These are phyloP conservation scores for Geranium rotundifolium DNA, from an alignment of 345 rosid species.

Conservation along the genomic window DNA sequence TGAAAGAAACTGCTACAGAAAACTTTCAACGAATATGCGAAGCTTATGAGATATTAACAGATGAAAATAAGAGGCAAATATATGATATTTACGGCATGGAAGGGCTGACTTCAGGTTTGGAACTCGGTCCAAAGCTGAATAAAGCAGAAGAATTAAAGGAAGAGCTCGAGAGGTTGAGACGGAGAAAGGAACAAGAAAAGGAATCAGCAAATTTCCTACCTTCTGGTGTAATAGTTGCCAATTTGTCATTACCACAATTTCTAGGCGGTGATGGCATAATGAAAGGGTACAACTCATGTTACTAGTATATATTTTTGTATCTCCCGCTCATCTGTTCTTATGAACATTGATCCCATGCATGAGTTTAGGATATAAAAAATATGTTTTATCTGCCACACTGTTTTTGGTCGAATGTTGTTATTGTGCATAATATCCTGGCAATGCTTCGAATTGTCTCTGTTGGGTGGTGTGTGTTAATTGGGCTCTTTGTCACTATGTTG, in stretches of 20 bases:
- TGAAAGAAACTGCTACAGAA: slow-evolving; percentile 80
- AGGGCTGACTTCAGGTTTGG: slow-evolving; percentile 75
- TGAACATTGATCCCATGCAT: neutral
- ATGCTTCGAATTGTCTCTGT: neutral
- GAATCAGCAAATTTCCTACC: slow-evolving; percentile 50
- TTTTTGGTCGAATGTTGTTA: neutral
- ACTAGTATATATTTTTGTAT: neutral
- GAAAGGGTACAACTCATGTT: slow-evolving; percentile 47
- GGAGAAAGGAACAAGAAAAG: slow-evolving; percentile 58
- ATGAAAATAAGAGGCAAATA: slow-evolving; percentile 67
- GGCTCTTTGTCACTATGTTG: neutral
- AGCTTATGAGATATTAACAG: slow-evolving; percentile 80
- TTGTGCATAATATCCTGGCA: neutral
- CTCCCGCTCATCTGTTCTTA: neutral
- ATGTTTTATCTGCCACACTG: neutral
- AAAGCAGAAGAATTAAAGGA: slow-evolving; percentile 76
- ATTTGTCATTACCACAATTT: slow-evolving; percentile 61
- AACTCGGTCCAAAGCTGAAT: slow-evolving; percentile 74
- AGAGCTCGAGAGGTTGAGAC: slow-evolving; percentile 61
- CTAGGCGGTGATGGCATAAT: slow-evolving; percentile 77
- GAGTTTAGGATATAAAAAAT: neutral
- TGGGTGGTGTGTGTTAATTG: neutral
- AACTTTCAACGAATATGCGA: slow-evolving; percentile 87
- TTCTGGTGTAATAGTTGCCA: slow-evolving; percentile 53
- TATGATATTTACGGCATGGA: slow-evolving; percentile 96